A percentile compares a stretch with the other conserved stretches of the same genome.
phyloP scores from a whole-genome alignment of 177 flowering plant species.

The Telopea speciosissima region DNA sequence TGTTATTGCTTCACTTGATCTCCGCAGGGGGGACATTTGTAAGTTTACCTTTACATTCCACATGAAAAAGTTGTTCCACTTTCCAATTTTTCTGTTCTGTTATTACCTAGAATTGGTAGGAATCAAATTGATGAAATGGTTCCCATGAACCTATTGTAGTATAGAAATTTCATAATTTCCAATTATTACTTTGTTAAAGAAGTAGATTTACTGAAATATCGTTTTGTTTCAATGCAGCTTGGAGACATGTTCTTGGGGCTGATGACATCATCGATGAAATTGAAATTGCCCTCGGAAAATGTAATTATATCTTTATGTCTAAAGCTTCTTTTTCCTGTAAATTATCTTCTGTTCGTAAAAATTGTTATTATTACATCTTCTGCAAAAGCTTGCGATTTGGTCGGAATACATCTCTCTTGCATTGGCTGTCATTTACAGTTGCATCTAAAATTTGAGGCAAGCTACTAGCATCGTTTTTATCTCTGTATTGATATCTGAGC shows the following conservation, averaged over 20 bases:
- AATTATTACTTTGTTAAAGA: constrained; percentile 3
- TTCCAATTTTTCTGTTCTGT: background rate
- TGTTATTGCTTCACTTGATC: constrained; percentile 74
- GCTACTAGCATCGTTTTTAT: too few relatives aligned
- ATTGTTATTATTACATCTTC: too few relatives aligned
- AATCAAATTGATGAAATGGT: background rate
- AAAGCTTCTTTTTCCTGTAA: background rate
- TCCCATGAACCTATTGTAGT: background rate
- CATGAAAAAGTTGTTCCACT: background rate
- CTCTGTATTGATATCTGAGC: too few relatives aligned
- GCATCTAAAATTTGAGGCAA: too few relatives aligned
- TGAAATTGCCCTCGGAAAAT: constrained; percentile 79
- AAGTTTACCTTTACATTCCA: constrained; percentile 14
- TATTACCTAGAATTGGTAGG: background rate
- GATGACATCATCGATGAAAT: constrained; percentile 60
- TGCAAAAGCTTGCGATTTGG: too few relatives aligned
- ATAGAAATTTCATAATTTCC: background rate
- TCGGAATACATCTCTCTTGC: too few relatives aligned
- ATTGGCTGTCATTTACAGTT: too few relatives aligned
- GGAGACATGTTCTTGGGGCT: constrained; percentile 86
- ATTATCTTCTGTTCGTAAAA: background rate
- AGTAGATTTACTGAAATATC: background rate
- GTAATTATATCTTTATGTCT: constrained; percentile 28
- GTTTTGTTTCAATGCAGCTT: constrained; percentile 56
- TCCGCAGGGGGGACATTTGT: constrained; percentile 72